Percentiles rank a stretch among this genome's conserved stretches.
phyloP scores from a whole-genome alignment of 805 yeast genomes.

The Cyberlindnera amylophila region DNA sequence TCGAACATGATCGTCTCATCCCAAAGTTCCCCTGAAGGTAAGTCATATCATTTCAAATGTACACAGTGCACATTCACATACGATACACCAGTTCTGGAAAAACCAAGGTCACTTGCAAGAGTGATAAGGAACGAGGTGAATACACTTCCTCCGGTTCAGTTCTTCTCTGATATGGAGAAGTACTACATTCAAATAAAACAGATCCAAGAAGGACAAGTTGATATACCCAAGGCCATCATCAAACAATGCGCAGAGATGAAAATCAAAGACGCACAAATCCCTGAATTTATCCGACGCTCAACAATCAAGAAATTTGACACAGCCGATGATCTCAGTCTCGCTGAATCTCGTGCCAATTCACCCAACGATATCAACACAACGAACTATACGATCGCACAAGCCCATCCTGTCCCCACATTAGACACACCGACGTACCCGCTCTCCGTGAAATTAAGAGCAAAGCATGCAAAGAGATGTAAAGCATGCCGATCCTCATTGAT shows the following conservation, averaged over 20 bases:
- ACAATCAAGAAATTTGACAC: conserved; percentile 9
- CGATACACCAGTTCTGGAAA: conserved; percentile 14
- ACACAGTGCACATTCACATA: conserved; percentile 17
- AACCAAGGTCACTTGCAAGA: conserved; percentile 16
- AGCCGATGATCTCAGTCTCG: neutral
- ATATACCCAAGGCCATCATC: conserved; percentile 13
- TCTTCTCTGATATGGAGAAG: conserved; percentile 20
- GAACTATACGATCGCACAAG: conserved; percentile 5
- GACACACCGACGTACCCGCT: conserved; percentile 13
- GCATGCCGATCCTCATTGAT: conserved; percentile 26
- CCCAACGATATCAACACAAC: neutral
- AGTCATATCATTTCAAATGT: conserved; percentile 16
- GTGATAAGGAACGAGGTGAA: conserved; percentile 12
- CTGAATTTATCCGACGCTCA: conserved; percentile 15
- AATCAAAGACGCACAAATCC: conserved; percentile 10
- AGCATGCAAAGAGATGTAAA: conserved; percentile 26
- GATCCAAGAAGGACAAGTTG: conserved; percentile 8
- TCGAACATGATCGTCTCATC: conserved; percentile 14
- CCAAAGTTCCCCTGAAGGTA: conserved; percentile 2
- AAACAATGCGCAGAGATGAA: conserved; percentile 19
- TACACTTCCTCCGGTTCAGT: conserved; percentile 3
- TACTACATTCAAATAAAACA: conserved; percentile 20
- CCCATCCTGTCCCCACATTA: conserved; percentile 5
- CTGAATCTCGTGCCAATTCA: neutral
- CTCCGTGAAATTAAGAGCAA: conserved; percentile 20